Conservation (phyloP, 805 yeast genomes). For the Torulaspora delbrueckii region DNA sequence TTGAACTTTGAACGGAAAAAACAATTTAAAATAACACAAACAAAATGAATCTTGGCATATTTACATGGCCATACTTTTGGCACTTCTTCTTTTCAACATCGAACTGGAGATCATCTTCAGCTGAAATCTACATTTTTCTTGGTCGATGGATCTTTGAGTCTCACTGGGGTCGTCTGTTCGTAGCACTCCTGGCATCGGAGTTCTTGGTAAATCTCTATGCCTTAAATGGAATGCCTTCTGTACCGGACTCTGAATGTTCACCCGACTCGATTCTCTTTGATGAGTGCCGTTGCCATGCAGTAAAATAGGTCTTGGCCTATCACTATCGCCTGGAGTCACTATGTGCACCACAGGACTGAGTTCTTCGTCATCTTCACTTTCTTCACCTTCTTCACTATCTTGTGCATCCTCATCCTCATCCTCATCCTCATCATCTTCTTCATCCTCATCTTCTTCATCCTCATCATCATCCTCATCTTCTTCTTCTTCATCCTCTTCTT, state of each 20-base stretch:
- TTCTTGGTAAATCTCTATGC: slow-evolving; percentile 14
- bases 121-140: slow-evolving; percentile 13
- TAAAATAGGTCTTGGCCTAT: slow-evolving; percentile 8
- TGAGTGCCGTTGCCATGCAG: slow-evolving; percentile 1
- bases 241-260: slow-evolving; percentile 10
- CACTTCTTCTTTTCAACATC: slow-evolving; percentile 27
- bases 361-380: slow-evolving; percentile 5
- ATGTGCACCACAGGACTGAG: not conserved
- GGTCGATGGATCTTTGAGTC: not conserved
- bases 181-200: slow-evolving; percentile 19
- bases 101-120: slow-evolving; percentile 27
- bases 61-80: slow-evolving; percentile 14
- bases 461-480: slow-evolving; percentile 1
- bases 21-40: not conserved
- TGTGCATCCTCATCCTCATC: slow-evolving; percentile 13
- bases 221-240: slow-evolving; percentile 4
- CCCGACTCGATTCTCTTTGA: slow-evolving; percentile 6
- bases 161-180: slow-evolving; percentile 2
- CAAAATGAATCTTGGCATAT: slow-evolving; percentile 1
- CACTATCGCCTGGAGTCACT: not conserved
- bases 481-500: slow-evolving; percentile 7
- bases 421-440: slow-evolving; percentile 10
- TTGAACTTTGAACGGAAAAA: slow-evolving; percentile 4
- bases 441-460: slow-evolving; percentile 6
- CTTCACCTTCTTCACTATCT: slow-evolving; percentile 12